Evolutionary conservation across 257 asterid genomes (phyloP).

Genomic region (Plantago ovata): DNA sequence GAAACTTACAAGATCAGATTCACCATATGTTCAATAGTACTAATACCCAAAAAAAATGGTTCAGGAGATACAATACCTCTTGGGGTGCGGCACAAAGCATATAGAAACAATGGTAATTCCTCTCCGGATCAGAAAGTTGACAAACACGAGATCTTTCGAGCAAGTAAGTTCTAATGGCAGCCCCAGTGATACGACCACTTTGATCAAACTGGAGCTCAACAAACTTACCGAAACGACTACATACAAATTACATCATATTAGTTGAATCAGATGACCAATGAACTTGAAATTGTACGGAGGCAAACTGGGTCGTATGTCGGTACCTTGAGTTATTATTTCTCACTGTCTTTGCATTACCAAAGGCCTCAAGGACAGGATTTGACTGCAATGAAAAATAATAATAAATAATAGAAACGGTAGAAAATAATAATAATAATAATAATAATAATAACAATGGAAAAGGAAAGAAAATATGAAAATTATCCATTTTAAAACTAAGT

Average conservation of each 20-base stretch:
- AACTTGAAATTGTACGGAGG: conserved; percentile 7
- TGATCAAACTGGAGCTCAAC: conserved; percentile 97
- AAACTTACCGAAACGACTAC: conserved; percentile 98
- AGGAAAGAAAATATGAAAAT: background rate
- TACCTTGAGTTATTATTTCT: conserved; percentile 98
- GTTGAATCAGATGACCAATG: conserved; percentile 5
- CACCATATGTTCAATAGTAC: too few species aligned
- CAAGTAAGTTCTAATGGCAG: conserved; percentile 98
- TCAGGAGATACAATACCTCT: conserved; percentile 42
- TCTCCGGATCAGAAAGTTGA: conserved; percentile 98
- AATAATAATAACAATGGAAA: background rate
- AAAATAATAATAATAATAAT: background rate
- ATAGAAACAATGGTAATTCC: conserved; percentile 97
- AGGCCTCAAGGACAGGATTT: conserved; percentile 98
- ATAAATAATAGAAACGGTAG: conserved; percentile 10
- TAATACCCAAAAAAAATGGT: background rate
- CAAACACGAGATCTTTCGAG: conserved; percentile 99
- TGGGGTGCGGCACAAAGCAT: conserved; percentile 98
- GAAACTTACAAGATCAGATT: too few species aligned
- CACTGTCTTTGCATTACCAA: conserved; percentile 98
- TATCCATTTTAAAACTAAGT: background rate
- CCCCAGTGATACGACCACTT: conserved; percentile 90
- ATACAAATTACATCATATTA: conserved; percentile 17
- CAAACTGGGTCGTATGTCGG: conserved; percentile 12
- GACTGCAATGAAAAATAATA: conserved; percentile 56